Conservation (phyloP, 2,329 filamentous ascomycete species). For the Bisporella sp. region DNA sequence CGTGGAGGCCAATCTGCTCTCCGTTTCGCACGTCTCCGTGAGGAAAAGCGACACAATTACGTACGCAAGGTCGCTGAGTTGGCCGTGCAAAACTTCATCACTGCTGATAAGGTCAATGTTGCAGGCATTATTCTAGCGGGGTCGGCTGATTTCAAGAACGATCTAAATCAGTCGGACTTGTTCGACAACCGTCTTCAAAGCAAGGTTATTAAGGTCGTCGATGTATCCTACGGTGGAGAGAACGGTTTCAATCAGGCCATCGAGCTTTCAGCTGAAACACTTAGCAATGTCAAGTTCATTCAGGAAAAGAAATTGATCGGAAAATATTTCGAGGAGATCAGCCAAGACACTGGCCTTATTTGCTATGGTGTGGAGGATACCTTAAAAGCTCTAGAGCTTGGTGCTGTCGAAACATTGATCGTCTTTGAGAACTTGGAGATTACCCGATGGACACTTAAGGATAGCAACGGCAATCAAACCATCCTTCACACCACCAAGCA, state of each 20-base stretch:
- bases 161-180: slow-evolving; percentile 94
- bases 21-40: slow-evolving; percentile 98
- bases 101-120: slow-evolving; percentile 96
- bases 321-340: slow-evolving; percentile 98
- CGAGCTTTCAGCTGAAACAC: slow-evolving; percentile 86
- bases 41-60: slow-evolving; percentile 99
- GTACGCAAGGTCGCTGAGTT: slow-evolving; percentile 97
- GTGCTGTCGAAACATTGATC: slow-evolving; percentile 89
- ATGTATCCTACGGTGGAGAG: slow-evolving; percentile 97
- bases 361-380: slow-evolving; percentile 99
- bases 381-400: slow-evolving; percentile 90
- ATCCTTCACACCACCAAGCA: slow-evolving; percentile 84
- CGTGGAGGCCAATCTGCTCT: slow-evolving; percentile 99
- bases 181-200: slow-evolving; percentile 85
- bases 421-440: slow-evolving; percentile 97
- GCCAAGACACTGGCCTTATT: slow-evolving; percentile 90
- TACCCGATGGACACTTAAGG: slow-evolving; percentile 84
- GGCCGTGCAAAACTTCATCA: slow-evolving; percentile 98
- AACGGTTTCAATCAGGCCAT: slow-evolving; percentile 99
- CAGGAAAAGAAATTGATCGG: slow-evolving; percentile 99
- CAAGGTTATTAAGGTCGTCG: slow-evolving; percentile 99
- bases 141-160: slow-evolving; percentile 99
- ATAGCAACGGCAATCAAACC: slow-evolving; percentile 62
- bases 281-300: slow-evolving; percentile 99
- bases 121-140: slow-evolving; percentile 91